Evolutionary conservation across 2,329 filamentous ascomycete genomes (phyloP).

Genomic region (Xylariales sp.): DNA sequence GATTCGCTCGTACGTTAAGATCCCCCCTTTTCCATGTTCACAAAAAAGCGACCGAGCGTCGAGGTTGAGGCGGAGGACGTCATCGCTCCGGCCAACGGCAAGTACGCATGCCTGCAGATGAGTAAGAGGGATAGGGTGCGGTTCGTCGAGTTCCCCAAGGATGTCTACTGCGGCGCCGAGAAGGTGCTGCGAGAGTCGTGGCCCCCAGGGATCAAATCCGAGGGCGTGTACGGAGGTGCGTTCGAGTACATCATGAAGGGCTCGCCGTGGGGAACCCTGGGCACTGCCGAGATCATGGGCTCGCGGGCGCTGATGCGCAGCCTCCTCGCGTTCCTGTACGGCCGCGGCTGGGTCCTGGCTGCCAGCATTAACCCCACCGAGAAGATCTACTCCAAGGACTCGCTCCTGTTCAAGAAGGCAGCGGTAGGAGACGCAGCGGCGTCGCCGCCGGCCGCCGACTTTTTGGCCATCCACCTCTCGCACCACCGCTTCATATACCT

Average conservation of each 20-base stretch:
- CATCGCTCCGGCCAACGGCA: too few relatives aligned
- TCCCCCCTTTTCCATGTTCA: too few relatives aligned
- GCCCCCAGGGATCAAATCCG: slow-evolving; percentile 15
- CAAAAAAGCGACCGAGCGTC: too few relatives aligned
- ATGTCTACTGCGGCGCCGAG: slow-evolving; percentile 10
- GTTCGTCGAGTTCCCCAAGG: slow-evolving; percentile 16
- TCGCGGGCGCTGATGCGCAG: slow-evolving; percentile 15
- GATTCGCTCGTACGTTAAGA: too few relatives aligned
- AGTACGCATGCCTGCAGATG: slow-evolving; percentile 17
- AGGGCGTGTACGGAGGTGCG: slow-evolving; percentile 6
- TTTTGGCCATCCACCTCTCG: background rate
- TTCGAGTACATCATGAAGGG: slow-evolving; percentile 17
- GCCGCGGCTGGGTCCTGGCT: slow-evolving; percentile 10
- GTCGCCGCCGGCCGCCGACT: background rate
- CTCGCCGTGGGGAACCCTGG: slow-evolving; percentile 12
- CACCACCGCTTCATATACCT: background rate
- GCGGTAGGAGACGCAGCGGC: background rate
- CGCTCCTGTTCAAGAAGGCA: slow-evolving; percentile 2
- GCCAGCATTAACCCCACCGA: slow-evolving; percentile 1
- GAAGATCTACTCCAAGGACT: slow-evolving; percentile 1
- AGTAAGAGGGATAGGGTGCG: slow-evolving; percentile 16
- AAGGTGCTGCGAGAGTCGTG: slow-evolving; percentile 14
- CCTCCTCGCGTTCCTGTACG: slow-evolving; percentile 15
- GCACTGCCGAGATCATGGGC: slow-evolving; percentile 10
- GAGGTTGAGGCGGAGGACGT: too few relatives aligned